Evolutionary conservation across 1,284 basidiomycete species (phyloP).

Genomic region (Ganoderma sinense): DNA sequence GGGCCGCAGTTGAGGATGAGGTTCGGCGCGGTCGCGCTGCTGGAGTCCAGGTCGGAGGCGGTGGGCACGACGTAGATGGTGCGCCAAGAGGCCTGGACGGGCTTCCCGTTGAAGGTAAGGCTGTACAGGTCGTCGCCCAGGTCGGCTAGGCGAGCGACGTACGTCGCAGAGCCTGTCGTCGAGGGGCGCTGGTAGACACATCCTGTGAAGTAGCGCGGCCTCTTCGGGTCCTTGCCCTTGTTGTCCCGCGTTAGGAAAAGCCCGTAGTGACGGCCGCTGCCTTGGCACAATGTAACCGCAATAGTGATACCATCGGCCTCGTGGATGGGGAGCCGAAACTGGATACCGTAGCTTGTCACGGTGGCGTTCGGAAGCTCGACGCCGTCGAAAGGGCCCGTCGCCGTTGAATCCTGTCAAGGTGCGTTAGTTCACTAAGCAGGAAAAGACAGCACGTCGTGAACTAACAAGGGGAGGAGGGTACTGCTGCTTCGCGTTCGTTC

Average conservation of each 20-base stretch:
- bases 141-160: neutral
- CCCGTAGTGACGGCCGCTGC: neutral
- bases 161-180: neutral
- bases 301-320: slow-evolving; percentile 4
- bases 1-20: neutral
- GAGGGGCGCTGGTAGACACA: neutral
- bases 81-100: slow-evolving; percentile 6
- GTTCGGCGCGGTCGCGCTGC: neutral
- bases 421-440: neutral
- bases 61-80: slow-evolving; percentile 7
- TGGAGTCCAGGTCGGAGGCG: neutral
- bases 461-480: neutral
- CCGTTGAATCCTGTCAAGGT: neutral
- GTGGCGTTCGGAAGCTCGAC: neutral
- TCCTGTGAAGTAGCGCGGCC: neutral
- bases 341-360: neutral
- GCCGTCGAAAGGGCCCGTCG: neutral
- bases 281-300: slow-evolving; percentile 1
- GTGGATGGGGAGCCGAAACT: slow-evolving; percentile 5
- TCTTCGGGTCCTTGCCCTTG: neutral
- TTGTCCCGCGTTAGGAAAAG: neutral
- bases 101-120: slow-evolving; percentile 5
- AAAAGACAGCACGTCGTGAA: neutral
- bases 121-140: slow-evolving; percentile 8
- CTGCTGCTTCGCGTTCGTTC: neutral